Conservation (phyloP, 2,329 filamentous ascomycete species). For the Graphium sp. region DNA sequence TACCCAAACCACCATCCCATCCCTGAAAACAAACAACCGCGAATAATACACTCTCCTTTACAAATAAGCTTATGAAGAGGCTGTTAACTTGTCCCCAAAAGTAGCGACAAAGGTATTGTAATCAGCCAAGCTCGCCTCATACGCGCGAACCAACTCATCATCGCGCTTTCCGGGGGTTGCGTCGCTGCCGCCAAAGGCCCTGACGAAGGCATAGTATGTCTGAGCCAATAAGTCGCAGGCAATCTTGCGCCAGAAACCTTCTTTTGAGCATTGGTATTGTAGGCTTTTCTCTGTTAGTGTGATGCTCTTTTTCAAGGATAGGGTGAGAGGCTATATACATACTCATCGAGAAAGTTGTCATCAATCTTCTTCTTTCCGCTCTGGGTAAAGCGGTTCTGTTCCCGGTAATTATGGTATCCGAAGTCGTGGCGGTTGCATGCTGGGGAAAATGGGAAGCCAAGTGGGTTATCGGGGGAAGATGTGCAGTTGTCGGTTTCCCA, state of each 20-base stretch:
- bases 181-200: constrained; percentile 16
- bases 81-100: constrained; percentile 3
- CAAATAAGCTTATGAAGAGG: constrained; percentile 3
- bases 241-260: constrained; percentile 4
- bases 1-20: too few species aligned
- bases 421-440: constrained; percentile 39
- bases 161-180: constrained; percentile 13
- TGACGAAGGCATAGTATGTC: constrained; percentile 21
- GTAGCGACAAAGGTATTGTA: constrained; percentile 11
- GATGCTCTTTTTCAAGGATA: background rate
- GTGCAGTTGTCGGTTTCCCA: constrained; percentile 26
- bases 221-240: constrained; percentile 18
- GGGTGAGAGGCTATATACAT: background rate
- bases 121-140: constrained; percentile 16
- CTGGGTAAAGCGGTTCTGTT: constrained; percentile 26
- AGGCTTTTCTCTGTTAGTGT: constrained; percentile 11
- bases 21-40: too few species aligned
- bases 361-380: constrained; percentile 26
- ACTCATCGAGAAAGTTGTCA: constrained; percentile 28
- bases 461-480: constrained; percentile 22
- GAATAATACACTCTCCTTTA: constrained; percentile 7
- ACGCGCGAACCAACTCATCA: constrained; percentile 12
- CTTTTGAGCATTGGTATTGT: constrained; percentile 16
- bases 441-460: constrained; percentile 22
- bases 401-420: constrained; percentile 34